phyloP scores from a whole-genome alignment of 768 basidiomycete species.

The Trametes cingulata region DNA sequence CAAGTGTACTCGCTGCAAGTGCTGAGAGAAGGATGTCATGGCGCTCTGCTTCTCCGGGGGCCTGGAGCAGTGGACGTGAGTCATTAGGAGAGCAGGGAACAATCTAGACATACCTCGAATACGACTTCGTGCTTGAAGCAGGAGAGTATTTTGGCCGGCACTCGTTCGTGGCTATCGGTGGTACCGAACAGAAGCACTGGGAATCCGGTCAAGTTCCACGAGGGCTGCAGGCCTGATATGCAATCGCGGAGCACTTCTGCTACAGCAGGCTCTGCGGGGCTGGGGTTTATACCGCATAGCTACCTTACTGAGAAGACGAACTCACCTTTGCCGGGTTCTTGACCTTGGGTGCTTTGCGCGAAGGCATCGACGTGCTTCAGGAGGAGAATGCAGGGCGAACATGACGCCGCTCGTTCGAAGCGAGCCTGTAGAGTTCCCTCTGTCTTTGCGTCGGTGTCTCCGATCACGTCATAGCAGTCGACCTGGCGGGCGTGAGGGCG shows the following conservation, averaged over 20 bases:
- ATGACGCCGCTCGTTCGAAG: constrained; percentile 74
- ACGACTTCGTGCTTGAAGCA: constrained; percentile 85
- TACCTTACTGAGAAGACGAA: not conserved
- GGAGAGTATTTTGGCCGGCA: constrained; percentile 62
- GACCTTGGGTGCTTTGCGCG: constrained; percentile 61
- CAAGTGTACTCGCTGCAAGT: constrained; percentile 44
- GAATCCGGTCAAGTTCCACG: constrained; percentile 61
- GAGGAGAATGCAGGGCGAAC: constrained; percentile 84
- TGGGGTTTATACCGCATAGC: not conserved
- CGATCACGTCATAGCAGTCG: constrained; percentile 81
- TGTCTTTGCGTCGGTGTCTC: constrained; percentile 75
- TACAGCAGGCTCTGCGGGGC: constrained; percentile 54
- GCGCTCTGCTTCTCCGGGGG: constrained; percentile 78
- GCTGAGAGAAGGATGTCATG: constrained; percentile 55
- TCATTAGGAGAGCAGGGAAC: not conserved
- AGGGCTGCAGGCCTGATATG: constrained; percentile 53
- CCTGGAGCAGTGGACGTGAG: constrained; percentile 44
- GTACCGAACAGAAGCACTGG: constrained; percentile 80
- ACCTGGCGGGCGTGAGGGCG: constrained; percentile 52
- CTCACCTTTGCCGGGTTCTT: constrained; percentile 67
- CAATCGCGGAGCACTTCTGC: constrained; percentile 62
- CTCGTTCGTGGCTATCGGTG: constrained; percentile 60
- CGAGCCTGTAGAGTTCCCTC: constrained; percentile 70
- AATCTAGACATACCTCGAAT: constrained; percentile 55
- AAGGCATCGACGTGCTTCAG: constrained; percentile 83